Evolutionary conservation across 768 basidiomycete species (phyloP).

Genomic region (Lactarius hengduanensis): DNA sequence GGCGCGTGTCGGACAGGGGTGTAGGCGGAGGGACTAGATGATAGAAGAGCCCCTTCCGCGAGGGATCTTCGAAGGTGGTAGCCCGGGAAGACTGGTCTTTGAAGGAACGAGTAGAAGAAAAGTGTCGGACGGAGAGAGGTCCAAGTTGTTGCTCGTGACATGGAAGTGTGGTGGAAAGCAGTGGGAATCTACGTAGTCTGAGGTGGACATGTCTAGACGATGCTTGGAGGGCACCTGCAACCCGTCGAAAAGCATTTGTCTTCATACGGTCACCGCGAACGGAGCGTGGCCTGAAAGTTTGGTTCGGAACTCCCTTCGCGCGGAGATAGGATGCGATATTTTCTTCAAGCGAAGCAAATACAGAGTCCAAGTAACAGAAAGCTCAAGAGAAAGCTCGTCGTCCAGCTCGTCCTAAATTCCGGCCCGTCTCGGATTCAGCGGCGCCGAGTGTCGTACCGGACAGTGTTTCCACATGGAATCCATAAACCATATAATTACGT

Average conservation of each 20-base stretch:
- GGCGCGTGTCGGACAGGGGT: slow-evolving; percentile 13
- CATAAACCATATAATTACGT: too few species aligned
- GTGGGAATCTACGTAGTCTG: not conserved
- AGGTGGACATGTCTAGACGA: slow-evolving; percentile 2
- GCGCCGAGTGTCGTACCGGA: too few species aligned
- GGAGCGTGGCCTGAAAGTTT: too few species aligned
- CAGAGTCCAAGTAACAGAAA: too few species aligned
- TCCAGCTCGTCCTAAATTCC: too few species aligned
- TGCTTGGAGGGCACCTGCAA: slow-evolving; percentile 17
- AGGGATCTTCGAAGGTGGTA: slow-evolving; percentile 25
- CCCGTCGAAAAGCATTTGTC: slow-evolving; percentile 8
- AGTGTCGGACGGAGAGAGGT: slow-evolving; percentile 1
- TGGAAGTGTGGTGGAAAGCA: not conserved
- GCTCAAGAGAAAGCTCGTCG: too few species aligned
- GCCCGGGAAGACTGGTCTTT: not conserved
- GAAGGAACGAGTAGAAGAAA: slow-evolving; percentile 2
- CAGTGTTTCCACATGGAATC: too few species aligned
- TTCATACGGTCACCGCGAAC: not conserved
- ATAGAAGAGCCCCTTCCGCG: slow-evolving; percentile 25
- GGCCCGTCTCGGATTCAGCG: too few species aligned
- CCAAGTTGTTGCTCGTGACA: not conserved
- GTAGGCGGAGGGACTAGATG: slow-evolving; percentile 26
- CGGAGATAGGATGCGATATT: too few species aligned
- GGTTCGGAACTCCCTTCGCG: too few species aligned
- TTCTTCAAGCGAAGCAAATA: too few species aligned